phyloP scores from a whole-genome alignment of 371 early-diverging fungal genomes.

The Rhizopus sp. region DNA sequence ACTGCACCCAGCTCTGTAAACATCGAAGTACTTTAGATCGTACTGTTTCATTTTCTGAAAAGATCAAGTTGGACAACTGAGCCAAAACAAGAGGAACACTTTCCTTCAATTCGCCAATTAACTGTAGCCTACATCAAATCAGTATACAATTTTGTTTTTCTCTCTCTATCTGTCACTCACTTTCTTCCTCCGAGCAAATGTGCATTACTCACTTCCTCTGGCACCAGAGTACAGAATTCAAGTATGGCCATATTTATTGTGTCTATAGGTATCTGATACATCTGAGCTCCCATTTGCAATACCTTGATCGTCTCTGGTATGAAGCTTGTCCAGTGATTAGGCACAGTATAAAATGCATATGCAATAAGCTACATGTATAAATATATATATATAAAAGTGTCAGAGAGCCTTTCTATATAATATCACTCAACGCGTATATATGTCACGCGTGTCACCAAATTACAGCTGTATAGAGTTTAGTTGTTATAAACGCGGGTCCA shows the following conservation, averaged over 20 bases:
- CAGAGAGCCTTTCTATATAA: background rate
- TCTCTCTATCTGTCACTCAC: constrained; percentile 28
- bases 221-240: constrained; percentile 76
- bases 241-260: constrained; percentile 55
- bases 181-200: constrained; percentile 53
- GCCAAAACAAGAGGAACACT: constrained; percentile 51
- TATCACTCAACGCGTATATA: background rate
- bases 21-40: constrained; percentile 55
- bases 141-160: background rate
- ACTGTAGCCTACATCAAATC: constrained; percentile 29
- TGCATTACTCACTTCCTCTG: constrained; percentile 73
- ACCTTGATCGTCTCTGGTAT: constrained; percentile 52
- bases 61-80: constrained; percentile 29
- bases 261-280: constrained; percentile 28
- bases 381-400: background rate
- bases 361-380: constrained; percentile 64
- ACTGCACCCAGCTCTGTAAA: constrained; percentile 67
- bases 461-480: constrained; percentile 78
- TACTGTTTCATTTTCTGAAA: constrained; percentile 11
- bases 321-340: constrained; percentile 65
- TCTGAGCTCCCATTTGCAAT: constrained; percentile 44
- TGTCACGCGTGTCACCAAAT: background rate
- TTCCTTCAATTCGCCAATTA: constrained; percentile 51
- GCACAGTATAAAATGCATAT: constrained; percentile 67
- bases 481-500: constrained; percentile 69